A percentile compares a stretch with the other conserved stretches of the same genome.
These are phyloP conservation scores for Nissolia schottii DNA, from an alignment of 306 rosid genomes.

Conservation along the genomic window DNA sequence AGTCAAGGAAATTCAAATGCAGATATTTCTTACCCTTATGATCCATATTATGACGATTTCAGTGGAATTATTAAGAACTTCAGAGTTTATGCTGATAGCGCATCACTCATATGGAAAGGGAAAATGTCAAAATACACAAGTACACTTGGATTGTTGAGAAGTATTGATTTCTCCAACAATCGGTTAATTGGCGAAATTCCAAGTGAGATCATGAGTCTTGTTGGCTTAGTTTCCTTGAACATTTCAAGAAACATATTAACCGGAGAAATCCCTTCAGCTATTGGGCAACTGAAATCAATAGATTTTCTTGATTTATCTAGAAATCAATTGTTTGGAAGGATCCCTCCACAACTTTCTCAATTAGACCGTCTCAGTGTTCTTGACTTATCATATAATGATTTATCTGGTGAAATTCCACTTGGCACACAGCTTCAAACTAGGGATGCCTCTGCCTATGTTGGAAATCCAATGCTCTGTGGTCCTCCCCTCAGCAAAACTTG, in stretches of 20 bases:
- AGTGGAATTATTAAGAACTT: not conserved
- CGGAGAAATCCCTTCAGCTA: not conserved
- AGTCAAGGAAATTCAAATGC: not conserved
- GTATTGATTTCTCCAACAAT: conserved; percentile 9
- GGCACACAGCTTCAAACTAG: not conserved
- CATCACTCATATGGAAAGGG: not conserved
- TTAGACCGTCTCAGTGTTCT: not conserved
- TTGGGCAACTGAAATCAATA: not conserved
- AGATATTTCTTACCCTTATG: too few species aligned
- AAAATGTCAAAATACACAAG: not conserved
- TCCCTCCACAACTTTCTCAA: not conserved
- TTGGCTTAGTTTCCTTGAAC: conserved; percentile 13
- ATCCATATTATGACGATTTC: too few species aligned
- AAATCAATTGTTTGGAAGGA: not conserved
- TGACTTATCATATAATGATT: conserved; percentile 16
- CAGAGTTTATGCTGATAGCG: not conserved
- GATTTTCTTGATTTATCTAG: conserved; percentile 17
- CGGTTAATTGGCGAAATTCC: not conserved
- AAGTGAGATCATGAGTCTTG: not conserved
- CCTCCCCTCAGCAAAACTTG: not conserved
- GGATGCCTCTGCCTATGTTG: not conserved
- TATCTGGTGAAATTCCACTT: not conserved
- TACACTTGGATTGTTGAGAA: not conserved
- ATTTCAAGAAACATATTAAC: not conserved
- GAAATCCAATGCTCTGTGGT: conserved; percentile 4